Evolutionary conservation across 129 eudicot genomes (phyloP), one percentile per base, ranked within the genome.

Genomic region (Tagetes patula): DNA sequence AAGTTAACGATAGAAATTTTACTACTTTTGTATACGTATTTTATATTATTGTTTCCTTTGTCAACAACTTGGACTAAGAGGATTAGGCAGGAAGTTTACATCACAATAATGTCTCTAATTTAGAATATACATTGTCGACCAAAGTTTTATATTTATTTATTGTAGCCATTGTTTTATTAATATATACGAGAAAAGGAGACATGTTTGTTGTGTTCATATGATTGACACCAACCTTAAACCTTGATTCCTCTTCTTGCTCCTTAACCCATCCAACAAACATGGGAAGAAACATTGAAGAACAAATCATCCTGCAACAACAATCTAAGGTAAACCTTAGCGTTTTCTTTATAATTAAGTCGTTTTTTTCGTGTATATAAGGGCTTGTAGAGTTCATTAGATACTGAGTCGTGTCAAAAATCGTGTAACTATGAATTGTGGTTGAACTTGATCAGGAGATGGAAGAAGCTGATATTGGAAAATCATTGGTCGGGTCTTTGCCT

Each of bases 201-300:
- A 78, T 52, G 48, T 63, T 78, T 71, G 82, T 63, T 78, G 77
- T 78, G 77, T 71, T 78, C 73, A 53, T 78, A 71, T 52, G 33
- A 50, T 77, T 77, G 67, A 77, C 58, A 36, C 72, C 73, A 64
- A 34, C 82, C 40, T 62, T 52, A 58, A 27, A 46, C 52, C 31
- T 70, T 70, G 71, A 53, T 31, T 52, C 77, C 65, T 49, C 52
- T 54, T 38, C 34, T 65, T 56, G 67, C 45, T 77, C 61, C 65
- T 75, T 45, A 30, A 49, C 32, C 14, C 68, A n/a, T 43, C 48
- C 30, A 43, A 74, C 66, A 53, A 75, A 55, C 82, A 85, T 87
- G 93, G 83, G 85, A 72, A 77, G 87, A 71, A 82, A 80, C 81
- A 4, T 52, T 12, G 85, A 84, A 77, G 92, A 87, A 84, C 85